Evolutionary conservation across 2,329 filamentous ascomycete species (phyloP).

Genomic region (Cladosporium austrohemisphaericum): DNA sequence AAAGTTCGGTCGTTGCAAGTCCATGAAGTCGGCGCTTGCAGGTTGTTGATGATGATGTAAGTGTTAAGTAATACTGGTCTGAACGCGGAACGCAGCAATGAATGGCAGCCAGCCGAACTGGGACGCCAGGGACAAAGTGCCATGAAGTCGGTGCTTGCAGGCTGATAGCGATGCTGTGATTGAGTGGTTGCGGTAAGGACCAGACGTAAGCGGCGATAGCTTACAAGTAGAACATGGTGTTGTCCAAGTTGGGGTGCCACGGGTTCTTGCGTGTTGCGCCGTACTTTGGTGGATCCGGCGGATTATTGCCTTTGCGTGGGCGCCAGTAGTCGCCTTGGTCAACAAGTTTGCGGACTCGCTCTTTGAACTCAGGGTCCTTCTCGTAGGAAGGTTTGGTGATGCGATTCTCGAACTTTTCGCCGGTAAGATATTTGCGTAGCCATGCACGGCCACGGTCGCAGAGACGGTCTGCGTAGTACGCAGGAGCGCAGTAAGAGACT

Average conservation of each 20-base stretch:
- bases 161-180: not conserved
- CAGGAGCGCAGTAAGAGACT: conserved; percentile 34
- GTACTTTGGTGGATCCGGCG: conserved; percentile 8
- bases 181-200: not conserved
- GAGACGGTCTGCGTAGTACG: conserved; percentile 38
- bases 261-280: conserved; percentile 4
- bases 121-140: conserved; percentile 3
- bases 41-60: no score
- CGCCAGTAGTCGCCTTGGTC: not conserved
- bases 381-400: not conserved
- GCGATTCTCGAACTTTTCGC: no score
- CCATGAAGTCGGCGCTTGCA: no score
- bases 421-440: conserved; percentile 18
- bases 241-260: conserved; percentile 13
- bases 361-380: not conserved
- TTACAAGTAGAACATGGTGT: conserved; percentile 15
- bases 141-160: not conserved
- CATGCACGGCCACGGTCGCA: conserved; percentile 33
- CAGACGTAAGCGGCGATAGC: not conserved
- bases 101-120: conserved; percentile 13
- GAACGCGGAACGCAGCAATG: not conserved
- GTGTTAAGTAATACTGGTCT: no score
- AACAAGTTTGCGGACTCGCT: not conserved
- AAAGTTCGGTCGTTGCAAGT: no score
- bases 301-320: not conserved